Percentiles rank a stretch among this genome's conserved stretches.
phyloP scores from a whole-genome alignment of 2,329 filamentous ascomycete genomes.

The Aspergillus viridinutans region DNA sequence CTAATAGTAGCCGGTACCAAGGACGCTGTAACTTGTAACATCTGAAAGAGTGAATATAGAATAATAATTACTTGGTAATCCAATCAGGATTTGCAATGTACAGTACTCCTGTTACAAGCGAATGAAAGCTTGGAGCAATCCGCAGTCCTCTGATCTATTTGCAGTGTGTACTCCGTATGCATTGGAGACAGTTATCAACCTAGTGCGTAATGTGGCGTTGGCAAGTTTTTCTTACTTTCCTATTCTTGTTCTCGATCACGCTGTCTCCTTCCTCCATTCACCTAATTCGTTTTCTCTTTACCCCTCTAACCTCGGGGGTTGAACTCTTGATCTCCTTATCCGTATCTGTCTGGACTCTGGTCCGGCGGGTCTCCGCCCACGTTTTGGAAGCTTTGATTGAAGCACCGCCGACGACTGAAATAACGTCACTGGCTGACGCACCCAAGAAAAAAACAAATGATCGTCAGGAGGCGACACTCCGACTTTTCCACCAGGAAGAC shows the following conservation, averaged over 20 bases:
- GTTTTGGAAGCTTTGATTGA: conserved; percentile 1
- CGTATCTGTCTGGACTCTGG: not conserved
- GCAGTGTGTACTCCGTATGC: not conserved
- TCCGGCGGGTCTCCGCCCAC: not conserved
- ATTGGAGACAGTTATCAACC: not conserved
- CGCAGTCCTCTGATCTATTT: not conserved
- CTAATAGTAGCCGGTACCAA: not conserved
- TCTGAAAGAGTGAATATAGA: not conserved
- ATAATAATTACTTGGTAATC: not conserved
- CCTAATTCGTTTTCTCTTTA: not conserved
- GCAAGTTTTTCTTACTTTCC: not conserved
- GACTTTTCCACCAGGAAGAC: not conserved
- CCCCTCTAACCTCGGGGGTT: not conserved
- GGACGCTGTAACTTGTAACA: not conserved
- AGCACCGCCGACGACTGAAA: not conserved
- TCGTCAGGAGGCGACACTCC: conserved; percentile 20
- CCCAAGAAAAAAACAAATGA: conserved; percentile 12
- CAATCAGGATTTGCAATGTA: not conserved
- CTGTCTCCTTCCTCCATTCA: not conserved
- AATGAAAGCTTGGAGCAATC: not conserved
- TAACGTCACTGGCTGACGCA: conserved; percentile 27
- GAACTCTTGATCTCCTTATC: not conserved
- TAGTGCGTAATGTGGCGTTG: not conserved
- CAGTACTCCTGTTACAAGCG: not conserved
- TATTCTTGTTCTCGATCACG: not conserved